phyloP scores from a whole-genome alignment of 1,284 basidiomycete species.

The Cutaneotrichosporon daszewskae region DNA sequence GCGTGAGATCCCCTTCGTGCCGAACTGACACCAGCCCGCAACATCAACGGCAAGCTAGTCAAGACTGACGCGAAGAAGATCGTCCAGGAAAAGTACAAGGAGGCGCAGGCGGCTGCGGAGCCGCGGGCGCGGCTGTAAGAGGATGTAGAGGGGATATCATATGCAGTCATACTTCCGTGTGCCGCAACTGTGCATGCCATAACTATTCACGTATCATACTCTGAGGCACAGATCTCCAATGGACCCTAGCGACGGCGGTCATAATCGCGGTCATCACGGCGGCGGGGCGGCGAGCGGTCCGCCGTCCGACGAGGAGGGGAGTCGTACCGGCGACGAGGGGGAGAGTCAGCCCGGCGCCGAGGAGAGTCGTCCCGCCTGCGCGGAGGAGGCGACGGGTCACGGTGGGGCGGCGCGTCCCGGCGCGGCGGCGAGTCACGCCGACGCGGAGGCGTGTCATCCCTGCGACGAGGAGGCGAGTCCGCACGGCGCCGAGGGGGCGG shows the following conservation, averaged over 20 bases:
- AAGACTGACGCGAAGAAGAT: constrained; percentile 14
- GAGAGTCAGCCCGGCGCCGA: constrained; percentile 10
- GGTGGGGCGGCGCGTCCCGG: constrained; percentile 3
- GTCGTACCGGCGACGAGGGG: constrained; percentile 5
- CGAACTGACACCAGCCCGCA: constrained; percentile 6
- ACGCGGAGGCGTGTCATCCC: not conserved
- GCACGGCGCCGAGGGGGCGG: constrained; percentile 18
- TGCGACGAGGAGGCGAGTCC: constrained; percentile 5
- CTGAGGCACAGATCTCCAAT: too few species aligned
- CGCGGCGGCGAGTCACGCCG: constrained; percentile 6
- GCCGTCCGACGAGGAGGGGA: constrained; percentile 6
- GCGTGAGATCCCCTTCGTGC: constrained; percentile 11
- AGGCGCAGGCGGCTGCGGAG: not conserved
- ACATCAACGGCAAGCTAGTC: constrained; percentile 13
- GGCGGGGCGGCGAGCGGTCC: constrained; percentile 4
- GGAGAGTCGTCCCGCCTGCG: constrained; percentile 4
- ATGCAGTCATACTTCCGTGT: too few species aligned
- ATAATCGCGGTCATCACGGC: constrained; percentile 6
- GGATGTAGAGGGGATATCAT: too few species aligned
- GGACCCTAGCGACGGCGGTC: constrained; percentile 2
- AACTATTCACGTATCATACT: too few species aligned
- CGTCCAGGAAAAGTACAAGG: constrained; percentile 27
- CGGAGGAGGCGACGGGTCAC: too few species aligned
- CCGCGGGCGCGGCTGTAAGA: too few species aligned
- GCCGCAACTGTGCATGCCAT: not conserved